A percentile compares a stretch with the other conserved stretches of the same genome.
These are phyloP conservation scores for Santalum album DNA, from an alignment of 164 flowering plant genomes.

Conservation along the genomic window DNA sequence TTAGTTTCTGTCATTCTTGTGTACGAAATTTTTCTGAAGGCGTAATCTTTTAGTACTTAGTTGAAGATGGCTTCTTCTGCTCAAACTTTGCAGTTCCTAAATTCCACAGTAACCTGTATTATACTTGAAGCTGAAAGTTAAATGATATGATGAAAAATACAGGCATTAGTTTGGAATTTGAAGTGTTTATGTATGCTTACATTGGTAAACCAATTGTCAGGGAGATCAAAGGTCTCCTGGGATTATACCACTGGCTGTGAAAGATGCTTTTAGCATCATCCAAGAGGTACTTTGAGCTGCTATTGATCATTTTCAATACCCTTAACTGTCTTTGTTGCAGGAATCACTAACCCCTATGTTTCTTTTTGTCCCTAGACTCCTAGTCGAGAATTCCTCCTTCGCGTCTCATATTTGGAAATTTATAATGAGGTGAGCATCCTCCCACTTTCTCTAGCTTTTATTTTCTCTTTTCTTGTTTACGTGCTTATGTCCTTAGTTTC, in stretches of 20 bases:
- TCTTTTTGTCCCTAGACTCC: slow-evolving; percentile 56
- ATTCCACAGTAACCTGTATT: too few species aligned
- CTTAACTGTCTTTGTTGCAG: not conserved
- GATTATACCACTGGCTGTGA: slow-evolving; percentile 88
- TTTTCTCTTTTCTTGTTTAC: not conserved
- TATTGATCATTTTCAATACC: not conserved
- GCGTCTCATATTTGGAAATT: slow-evolving; percentile 91
- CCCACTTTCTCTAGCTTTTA: not conserved
- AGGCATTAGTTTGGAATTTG: slow-evolving; percentile 1
- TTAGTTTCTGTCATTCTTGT: too few species aligned
- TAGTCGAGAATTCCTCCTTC: slow-evolving; percentile 84
- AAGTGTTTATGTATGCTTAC: slow-evolving; percentile 9
- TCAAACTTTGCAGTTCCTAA: too few species aligned
- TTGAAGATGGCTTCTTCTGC: not conserved
- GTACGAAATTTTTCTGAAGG: too few species aligned
- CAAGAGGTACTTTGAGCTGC: slow-evolving; percentile 65
- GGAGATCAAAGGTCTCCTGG: slow-evolving; percentile 99
- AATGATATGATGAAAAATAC: too few species aligned
- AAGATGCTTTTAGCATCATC: slow-evolving; percentile 91
- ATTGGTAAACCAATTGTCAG: slow-evolving; percentile 29
- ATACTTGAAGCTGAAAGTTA: too few species aligned
- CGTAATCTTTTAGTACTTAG: too few species aligned
- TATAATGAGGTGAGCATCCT: slow-evolving; percentile 75
- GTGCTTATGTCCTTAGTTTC: too few species aligned
- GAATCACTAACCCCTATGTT: slow-evolving; percentile 11